Conservation (phyloP, 2,329 filamentous ascomycete genomes). For the Allantophomopsis cytisporea region DNA sequence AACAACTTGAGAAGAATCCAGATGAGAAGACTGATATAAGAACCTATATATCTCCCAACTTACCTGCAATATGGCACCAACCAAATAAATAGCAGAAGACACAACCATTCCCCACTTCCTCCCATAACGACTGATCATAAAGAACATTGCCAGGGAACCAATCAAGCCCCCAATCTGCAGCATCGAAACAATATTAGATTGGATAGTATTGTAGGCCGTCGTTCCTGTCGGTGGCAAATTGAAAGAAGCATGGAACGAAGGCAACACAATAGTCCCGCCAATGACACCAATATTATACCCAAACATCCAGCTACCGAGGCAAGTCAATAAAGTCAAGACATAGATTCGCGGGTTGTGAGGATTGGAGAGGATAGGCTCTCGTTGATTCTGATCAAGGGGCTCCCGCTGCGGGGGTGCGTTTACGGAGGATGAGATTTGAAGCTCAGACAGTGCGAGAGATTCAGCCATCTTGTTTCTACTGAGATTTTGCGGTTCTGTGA, state of each 20-base stretch:
- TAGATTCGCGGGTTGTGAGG: too few species aligned
- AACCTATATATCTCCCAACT: slow-evolving; percentile 1
- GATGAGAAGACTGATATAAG: too few species aligned
- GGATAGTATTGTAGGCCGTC: slow-evolving; percentile 8
- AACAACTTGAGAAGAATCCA: too few species aligned
- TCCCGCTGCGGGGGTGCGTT: too few species aligned
- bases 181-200: slow-evolving; percentile 14
- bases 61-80: slow-evolving; percentile 10
- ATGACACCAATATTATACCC: slow-evolving; percentile 3
- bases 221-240: slow-evolving; percentile 9
- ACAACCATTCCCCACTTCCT: slow-evolving; percentile 6
- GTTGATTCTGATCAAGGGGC: too few species aligned
- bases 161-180: slow-evolving; percentile 13
- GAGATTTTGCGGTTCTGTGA: too few species aligned
- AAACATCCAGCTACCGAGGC: slow-evolving; percentile 1
- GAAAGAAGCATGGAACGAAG: slow-evolving; percentile 7
- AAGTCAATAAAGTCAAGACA: too few species aligned
- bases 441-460: too few species aligned
- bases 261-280: slow-evolving; percentile 1
- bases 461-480: too few species aligned
- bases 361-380: too few species aligned
- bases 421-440: too few species aligned
- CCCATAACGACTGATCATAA: slow-evolving; percentile 7
- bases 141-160: slow-evolving; percentile 10
- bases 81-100: slow-evolving; percentile 4